Percentiles rank a stretch among this genome's conserved stretches.
These are phyloP conservation scores for Sporothrix schenckii DNA, from an alignment of 2,329 filamentous ascomycete species.

Conservation along the genomic window DNA sequence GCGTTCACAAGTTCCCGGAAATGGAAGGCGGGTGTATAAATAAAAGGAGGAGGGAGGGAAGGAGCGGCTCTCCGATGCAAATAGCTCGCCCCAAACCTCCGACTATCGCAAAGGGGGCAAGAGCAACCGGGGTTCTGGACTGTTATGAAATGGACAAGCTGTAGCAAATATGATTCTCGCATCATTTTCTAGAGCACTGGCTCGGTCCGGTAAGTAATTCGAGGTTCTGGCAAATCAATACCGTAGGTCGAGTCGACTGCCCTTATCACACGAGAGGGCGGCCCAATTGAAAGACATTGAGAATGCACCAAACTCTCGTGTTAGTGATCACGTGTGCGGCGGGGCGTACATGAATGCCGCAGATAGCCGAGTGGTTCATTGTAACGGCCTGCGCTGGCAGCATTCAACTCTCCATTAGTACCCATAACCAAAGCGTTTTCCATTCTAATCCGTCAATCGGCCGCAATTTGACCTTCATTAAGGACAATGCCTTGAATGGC, in stretches of 20 bases:
- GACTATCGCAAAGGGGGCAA: slow-evolving; percentile 38
- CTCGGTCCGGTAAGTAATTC: slow-evolving; percentile 13
- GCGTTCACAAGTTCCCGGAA: slow-evolving; percentile 1
- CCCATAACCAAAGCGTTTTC: neutral
- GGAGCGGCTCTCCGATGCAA: slow-evolving; percentile 3
- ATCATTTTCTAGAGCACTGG: neutral
- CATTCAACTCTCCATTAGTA: neutral
- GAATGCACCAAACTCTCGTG: neutral
- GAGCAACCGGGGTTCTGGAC: neutral
- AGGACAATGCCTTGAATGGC: slow-evolving; percentile 14
- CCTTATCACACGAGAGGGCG: slow-evolving; percentile 9
- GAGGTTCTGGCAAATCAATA: neutral
- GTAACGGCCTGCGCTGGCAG: neutral
- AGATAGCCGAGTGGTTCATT: slow-evolving; percentile 37
- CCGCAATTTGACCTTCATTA: neutral
- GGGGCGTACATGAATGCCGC: slow-evolving; percentile 36
- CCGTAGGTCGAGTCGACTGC: neutral
- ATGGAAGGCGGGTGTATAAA: slow-evolving; percentile 22
- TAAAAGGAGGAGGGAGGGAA: slow-evolving; percentile 31
- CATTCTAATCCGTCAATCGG: too few relatives aligned
- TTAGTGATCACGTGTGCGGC: slow-evolving; percentile 35
- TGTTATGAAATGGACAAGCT: neutral
- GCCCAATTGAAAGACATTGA: neutral
- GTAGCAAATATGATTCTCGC: neutral
- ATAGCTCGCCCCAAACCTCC: slow-evolving; percentile 36